These are phyloP conservation scores for Psidium friedrichsthalianum DNA, from an alignment of 345 rosid species.

Conservation along the genomic window DNA sequence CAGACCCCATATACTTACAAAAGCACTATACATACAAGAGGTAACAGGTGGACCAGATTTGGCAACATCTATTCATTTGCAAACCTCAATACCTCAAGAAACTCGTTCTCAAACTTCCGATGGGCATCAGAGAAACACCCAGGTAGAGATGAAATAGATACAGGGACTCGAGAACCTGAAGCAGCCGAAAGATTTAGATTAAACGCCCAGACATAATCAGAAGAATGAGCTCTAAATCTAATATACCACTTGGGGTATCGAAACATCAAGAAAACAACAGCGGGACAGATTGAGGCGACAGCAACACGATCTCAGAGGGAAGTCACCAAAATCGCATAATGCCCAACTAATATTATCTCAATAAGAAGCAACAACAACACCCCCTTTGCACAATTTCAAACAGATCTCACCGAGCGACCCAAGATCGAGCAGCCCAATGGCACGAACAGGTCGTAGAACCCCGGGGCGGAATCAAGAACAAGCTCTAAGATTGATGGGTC, in stretches of 20 bases:
- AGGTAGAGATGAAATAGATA: not conserved
- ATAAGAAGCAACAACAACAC: not conserved
- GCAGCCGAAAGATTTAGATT: not conserved
- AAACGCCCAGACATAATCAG: not conserved
- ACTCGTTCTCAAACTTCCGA: not conserved
- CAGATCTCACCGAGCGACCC: not conserved
- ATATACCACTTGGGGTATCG: not conserved
- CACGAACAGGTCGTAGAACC: not conserved
- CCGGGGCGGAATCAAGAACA: not conserved
- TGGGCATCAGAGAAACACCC: not conserved
- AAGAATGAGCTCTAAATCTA: not conserved
- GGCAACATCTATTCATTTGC: not conserved
- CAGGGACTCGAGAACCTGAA: not conserved
- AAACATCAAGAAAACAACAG: not conserved
- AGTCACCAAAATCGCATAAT: not conserved
- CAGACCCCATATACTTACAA: not conserved
- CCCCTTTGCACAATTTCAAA: not conserved
- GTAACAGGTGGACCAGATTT: not conserved
- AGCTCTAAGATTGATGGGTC: not conserved
- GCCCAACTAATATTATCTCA: not conserved
- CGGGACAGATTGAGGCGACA: not conserved
- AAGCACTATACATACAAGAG: not conserved
- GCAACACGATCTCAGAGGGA: not conserved
- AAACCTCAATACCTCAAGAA: not conserved
- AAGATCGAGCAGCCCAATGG: not conserved